Evolutionary conservation across 345 rosid species (phyloP).

Genomic region (Euphorbia peplus): DNA sequence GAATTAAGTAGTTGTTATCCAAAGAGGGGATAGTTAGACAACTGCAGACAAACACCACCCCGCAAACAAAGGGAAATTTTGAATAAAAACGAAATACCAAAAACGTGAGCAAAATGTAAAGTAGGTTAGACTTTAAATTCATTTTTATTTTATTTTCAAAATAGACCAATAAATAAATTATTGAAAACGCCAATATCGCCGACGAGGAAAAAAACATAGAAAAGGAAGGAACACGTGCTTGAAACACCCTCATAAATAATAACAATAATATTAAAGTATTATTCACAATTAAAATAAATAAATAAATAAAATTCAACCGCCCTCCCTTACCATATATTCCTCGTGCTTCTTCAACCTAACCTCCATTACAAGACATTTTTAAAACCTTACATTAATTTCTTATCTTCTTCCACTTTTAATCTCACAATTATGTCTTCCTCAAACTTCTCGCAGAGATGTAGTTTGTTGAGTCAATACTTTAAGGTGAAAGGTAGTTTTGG

Average conservation of each 20-base stretch:
- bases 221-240: slow-evolving; percentile 41
- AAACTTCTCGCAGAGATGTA: slow-evolving; percentile 65
- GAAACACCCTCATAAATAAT: slow-evolving; percentile 12
- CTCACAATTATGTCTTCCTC: slow-evolving; percentile 47
- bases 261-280: neutral
- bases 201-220: neutral
- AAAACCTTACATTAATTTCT: no score
- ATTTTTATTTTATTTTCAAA: no score
- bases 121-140: no score
- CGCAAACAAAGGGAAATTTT: neutral
- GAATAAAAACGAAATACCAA: neutral
- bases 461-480: slow-evolving; percentile 65
- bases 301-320: neutral
- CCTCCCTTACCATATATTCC: slow-evolving; percentile 36
- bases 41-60: neutral
- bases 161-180: no score
- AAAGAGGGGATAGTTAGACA: neutral
- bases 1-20: neutral
- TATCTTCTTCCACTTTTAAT: no score
- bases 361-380: neutral
- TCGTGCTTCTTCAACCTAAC: slow-evolving; percentile 46
- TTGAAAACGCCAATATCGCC: slow-evolving; percentile 13
- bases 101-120: neutral
- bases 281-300: no score
- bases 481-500: slow-evolving; percentile 70